Evolutionary conservation across 768 basidiomycete species (phyloP).

Genomic region (Leccinum ochraceum): DNA sequence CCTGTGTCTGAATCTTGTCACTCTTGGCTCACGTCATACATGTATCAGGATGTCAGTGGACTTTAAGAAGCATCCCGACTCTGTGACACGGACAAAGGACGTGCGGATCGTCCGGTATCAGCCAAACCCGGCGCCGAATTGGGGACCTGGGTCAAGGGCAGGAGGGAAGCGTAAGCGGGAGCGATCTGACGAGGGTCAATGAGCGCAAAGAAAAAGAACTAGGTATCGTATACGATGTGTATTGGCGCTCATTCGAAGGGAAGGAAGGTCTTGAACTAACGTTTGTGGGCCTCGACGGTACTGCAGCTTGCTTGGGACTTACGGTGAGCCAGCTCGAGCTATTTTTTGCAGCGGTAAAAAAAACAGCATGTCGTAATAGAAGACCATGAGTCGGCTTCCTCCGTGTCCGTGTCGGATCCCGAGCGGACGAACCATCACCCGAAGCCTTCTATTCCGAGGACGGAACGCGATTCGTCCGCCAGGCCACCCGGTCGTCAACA

Average conservation of each 20-base stretch:
- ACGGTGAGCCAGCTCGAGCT: background rate
- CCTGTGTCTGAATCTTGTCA: background rate
- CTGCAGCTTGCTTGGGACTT: background rate
- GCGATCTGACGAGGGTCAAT: conserved; percentile 19
- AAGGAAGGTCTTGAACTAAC: background rate
- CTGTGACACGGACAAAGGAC: conserved; percentile 57
- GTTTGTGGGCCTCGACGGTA: background rate
- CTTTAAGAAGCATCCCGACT: conserved; percentile 73
- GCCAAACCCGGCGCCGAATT: conserved; percentile 85
- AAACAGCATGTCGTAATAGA: background rate
- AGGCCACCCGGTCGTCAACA: background rate
- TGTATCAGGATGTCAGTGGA: conserved; percentile 48
- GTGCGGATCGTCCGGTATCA: conserved; percentile 88
- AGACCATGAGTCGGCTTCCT: background rate
- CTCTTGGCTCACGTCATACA: background rate
- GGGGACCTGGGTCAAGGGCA: conserved; percentile 86
- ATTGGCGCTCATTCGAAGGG: background rate
- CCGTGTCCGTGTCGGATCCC: background rate
- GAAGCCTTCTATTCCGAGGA: background rate
- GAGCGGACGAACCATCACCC: background rate
- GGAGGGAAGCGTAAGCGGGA: conserved; percentile 38
- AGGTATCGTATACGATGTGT: background rate
- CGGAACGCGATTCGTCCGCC: background rate
- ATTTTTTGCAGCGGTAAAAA: background rate
- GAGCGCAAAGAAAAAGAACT: background rate